A percentile compares a stretch with the other conserved stretches of the same genome.
Evolutionary conservation across 2,329 filamentous ascomycete species (phyloP).

Genomic region (Fusarium sp.): DNA sequence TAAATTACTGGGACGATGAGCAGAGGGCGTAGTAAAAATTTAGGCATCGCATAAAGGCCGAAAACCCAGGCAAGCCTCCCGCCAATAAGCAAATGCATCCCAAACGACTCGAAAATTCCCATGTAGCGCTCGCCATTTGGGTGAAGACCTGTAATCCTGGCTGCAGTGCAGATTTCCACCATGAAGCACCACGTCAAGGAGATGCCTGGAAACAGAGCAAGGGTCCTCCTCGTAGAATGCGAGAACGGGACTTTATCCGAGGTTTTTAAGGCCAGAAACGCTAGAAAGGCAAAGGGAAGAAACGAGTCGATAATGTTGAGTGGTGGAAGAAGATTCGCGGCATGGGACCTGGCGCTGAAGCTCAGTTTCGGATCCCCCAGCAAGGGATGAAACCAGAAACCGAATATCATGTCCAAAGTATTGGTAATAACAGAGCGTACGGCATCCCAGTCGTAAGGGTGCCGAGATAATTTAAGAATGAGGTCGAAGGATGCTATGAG

Average conservation of each 20-base stretch:
- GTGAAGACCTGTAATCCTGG: not conserved
- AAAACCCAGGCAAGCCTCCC: not conserved
- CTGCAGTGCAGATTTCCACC: not conserved
- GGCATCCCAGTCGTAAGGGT: not conserved
- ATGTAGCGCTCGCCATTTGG: not conserved
- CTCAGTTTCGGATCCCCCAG: not conserved
- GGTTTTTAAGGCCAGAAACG: not conserved
- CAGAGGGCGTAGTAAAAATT: not conserved
- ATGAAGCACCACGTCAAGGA: not conserved
- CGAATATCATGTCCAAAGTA: too few relatives aligned
- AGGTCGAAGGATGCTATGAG: not conserved
- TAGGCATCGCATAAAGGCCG: not conserved
- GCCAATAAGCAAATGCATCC: not conserved
- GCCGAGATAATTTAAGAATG: not conserved
- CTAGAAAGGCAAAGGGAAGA: not conserved
- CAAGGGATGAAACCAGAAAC: not conserved
- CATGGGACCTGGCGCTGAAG: not conserved
- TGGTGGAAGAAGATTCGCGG: not conserved
- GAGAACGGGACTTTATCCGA: not conserved
- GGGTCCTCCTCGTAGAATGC: not conserved
- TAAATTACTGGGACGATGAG: not conserved
- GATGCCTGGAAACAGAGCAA: not conserved
- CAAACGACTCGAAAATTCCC: not conserved
- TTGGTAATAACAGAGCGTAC: not conserved
- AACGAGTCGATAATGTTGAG: not conserved